Evolutionary conservation across 305 asterid species (phyloP).

Genomic region (Fraxinus sp.): DNA sequence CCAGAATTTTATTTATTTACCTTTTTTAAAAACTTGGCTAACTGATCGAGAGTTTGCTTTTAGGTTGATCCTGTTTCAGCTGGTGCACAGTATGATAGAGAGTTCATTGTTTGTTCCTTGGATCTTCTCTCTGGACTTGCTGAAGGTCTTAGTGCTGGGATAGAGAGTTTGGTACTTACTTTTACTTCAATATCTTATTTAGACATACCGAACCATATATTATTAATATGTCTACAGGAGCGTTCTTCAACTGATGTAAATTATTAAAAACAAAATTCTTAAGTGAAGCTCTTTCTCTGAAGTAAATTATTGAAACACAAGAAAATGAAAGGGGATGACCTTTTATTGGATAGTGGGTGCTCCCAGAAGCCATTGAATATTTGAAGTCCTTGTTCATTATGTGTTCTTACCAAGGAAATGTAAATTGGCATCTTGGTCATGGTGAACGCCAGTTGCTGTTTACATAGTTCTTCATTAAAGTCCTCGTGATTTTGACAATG

Average conservation of each 20-base stretch:
- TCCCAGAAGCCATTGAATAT: neutral
- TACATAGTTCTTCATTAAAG: constrained; percentile 9
- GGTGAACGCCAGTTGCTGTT: constrained; percentile 5
- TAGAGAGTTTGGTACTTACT: constrained; percentile 80
- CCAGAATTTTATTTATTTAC: neutral
- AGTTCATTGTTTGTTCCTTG: constrained; percentile 83
- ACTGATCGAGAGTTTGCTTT: constrained; percentile 24
- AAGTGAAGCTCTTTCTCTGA: neutral
- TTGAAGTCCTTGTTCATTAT: neutral
- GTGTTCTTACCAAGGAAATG: neutral
- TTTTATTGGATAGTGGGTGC: neutral
- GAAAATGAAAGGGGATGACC: neutral
- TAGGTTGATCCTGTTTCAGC: constrained; percentile 83
- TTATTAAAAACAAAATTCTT: neutral
- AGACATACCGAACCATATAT: constrained; percentile 12
- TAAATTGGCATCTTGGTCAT: constrained; percentile 14
- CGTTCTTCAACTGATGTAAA: constrained; percentile 13
- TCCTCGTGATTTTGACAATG: neutral
- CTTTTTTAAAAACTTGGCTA: constrained; percentile 21
- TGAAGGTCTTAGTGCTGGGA: constrained; percentile 91
- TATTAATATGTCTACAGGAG: constrained; percentile 5
- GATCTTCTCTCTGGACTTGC: constrained; percentile 94
- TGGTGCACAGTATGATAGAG: constrained; percentile 82
- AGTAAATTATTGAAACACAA: neutral
- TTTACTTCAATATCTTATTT: constrained; percentile 15